Evolutionary conservation across 495 filamentous ascomycete genomes (phyloP).

Genomic region (Penicillium psychrofluorescens): DNA sequence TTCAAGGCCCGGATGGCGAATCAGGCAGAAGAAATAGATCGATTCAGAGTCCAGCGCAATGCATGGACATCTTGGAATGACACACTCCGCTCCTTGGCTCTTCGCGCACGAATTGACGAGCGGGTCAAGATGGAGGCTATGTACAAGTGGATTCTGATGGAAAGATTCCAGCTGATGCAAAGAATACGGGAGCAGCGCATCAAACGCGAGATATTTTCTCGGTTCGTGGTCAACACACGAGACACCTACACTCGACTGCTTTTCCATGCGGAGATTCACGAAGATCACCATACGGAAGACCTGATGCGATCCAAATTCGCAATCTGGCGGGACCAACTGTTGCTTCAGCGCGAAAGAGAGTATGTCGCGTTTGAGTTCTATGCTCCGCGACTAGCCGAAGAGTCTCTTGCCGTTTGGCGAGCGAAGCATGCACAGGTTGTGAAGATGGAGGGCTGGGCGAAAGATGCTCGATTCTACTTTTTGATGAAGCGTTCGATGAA

Average conservation of each 20-base stretch:
- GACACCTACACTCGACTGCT: constrained; percentile 31
- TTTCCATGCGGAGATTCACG: constrained; percentile 27
- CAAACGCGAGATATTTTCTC: constrained; percentile 35
- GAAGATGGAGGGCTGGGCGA: constrained; percentile 46
- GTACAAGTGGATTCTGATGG: constrained; percentile 57
- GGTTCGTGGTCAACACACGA: constrained; percentile 34
- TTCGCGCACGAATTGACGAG: constrained; percentile 50
- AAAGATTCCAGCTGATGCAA: constrained; percentile 44
- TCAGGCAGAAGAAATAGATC: constrained; percentile 50
- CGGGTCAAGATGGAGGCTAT: constrained; percentile 50
- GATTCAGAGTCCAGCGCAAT: constrained; percentile 46
- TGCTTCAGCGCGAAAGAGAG: constrained; percentile 37
- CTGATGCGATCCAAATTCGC: constrained; percentile 30
- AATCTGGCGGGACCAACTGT: constrained; percentile 37
- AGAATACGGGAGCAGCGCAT: constrained; percentile 46
- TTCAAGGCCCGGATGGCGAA: constrained; percentile 37
- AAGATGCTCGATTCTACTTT: constrained; percentile 54
- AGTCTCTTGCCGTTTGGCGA: constrained; percentile 41
- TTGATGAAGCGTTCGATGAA: constrained; percentile 45
- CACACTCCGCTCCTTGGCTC: constrained; percentile 47
- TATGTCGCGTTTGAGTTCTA: constrained; percentile 47
- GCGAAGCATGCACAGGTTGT: constrained; percentile 36
- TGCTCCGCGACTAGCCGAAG: constrained; percentile 40
- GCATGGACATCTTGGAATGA: constrained; percentile 63
- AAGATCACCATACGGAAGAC: constrained; percentile 24